phyloP scores from a whole-genome alignment of 768 basidiomycete genomes.

The Mycena latifolia region DNA sequence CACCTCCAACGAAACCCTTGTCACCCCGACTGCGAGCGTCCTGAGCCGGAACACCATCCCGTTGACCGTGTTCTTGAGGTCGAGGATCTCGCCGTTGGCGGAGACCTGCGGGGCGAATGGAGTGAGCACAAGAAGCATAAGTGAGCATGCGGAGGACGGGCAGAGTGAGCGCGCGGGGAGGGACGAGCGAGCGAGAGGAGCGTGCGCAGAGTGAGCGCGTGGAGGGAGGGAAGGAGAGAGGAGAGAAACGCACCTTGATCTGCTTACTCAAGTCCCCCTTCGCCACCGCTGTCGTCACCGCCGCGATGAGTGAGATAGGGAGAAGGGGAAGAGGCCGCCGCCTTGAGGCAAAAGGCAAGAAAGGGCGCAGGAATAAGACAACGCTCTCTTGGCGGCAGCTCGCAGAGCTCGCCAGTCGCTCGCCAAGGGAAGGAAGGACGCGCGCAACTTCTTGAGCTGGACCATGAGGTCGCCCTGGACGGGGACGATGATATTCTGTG shows the following conservation, averaged over 20 bases:
- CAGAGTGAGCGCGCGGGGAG: no score
- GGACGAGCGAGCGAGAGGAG: conserved; percentile 34
- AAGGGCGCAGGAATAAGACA: no score
- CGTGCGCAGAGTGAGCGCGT: background rate
- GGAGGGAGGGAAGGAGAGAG: background rate
- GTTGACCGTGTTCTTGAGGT: conserved; percentile 94
- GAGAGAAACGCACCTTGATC: conserved; percentile 65
- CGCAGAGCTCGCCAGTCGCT: no score
- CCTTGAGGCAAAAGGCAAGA: no score
- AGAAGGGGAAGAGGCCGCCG: no score
- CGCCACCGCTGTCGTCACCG: conserved; percentile 81
- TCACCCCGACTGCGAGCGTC: conserved; percentile 85
- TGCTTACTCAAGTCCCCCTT: conserved; percentile 79
- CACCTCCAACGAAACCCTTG: conserved; percentile 91
- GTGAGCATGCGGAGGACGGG: no score
- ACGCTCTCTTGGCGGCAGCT: no score
- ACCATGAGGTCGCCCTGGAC: conserved; percentile 80
- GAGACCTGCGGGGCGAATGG: conserved; percentile 88
- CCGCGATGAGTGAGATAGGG: no score
- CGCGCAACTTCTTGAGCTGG: conserved; percentile 64
- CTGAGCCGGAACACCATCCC: conserved; percentile 92
- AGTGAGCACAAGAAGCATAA: no score
- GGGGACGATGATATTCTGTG: conserved; percentile 76
- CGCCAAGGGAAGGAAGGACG: background rate
- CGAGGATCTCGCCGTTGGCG: conserved; percentile 92